A percentile compares a stretch with the other conserved stretches of the same genome.
Evolutionary conservation across 2,329 filamentous ascomycete genomes (phyloP).

Genomic region (Dactylellina drechsleri): DNA sequence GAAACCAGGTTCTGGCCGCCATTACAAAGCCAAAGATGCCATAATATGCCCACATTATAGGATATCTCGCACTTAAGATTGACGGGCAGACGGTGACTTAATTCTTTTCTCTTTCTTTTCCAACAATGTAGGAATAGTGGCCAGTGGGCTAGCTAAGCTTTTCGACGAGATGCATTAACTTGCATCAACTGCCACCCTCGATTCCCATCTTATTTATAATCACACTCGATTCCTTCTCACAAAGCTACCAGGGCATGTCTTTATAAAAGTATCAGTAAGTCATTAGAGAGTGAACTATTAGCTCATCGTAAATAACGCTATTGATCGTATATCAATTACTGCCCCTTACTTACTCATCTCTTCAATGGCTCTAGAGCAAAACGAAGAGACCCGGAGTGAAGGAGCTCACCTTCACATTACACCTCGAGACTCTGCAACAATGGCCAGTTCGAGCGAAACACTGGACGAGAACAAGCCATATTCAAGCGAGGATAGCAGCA

Average conservation of each 20-base stretch:
- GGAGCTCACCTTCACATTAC: not conserved
- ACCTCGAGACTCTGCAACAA: slow-evolving; percentile 16
- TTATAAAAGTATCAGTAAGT: not conserved
- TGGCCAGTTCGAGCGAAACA: slow-evolving; percentile 40
- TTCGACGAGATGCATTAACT: slow-evolving; percentile 30
- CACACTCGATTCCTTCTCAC: not conserved
- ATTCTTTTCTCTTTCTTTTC: slow-evolving; percentile 1
- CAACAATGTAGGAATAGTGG: not conserved
- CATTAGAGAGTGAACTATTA: no score
- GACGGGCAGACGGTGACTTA: not conserved
- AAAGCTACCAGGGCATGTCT: no score
- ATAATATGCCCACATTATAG: slow-evolving; percentile 7
- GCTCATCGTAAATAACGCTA: no score
- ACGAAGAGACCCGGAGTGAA: not conserved
- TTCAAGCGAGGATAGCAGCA: slow-evolving; percentile 3
- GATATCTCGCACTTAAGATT: slow-evolving; percentile 5
- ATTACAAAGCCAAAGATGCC: slow-evolving; percentile 34
- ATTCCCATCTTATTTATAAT: not conserved
- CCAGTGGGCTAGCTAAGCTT: slow-evolving; percentile 27
- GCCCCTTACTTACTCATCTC: slow-evolving; percentile 6
- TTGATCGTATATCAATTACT: not conserved
- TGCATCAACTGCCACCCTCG: not conserved
- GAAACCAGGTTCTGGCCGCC: slow-evolving; percentile 5
- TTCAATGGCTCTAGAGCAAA: slow-evolving; percentile 16
- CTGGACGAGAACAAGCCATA: slow-evolving; percentile 20